Percentiles rank a stretch among this genome's conserved stretches.
These are phyloP conservation scores for Russula virescens DNA, from an alignment of 768 basidiomycete genomes.

Conservation along the genomic window DNA sequence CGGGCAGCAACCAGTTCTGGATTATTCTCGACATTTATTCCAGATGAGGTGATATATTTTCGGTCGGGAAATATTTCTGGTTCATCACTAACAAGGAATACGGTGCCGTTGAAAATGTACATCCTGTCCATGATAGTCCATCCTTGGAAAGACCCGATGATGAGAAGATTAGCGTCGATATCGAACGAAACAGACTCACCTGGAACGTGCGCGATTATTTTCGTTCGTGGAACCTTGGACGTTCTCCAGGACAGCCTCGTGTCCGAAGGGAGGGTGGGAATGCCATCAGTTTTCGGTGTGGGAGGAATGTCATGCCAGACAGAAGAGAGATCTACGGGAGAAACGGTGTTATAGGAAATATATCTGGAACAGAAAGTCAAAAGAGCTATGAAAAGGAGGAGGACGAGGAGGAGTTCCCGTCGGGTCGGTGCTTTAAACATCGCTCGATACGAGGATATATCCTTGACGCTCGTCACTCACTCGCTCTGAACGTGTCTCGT, in stretches of 20 bases:
- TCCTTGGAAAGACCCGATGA: conserved; percentile 42
- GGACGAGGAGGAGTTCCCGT: conserved; percentile 30
- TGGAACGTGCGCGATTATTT: conserved; percentile 68
- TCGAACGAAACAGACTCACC: conserved; percentile 37
- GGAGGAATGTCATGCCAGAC: not conserved
- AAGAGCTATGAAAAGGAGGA: conserved; percentile 28
- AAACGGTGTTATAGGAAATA: not conserved
- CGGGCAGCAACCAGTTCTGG: conserved; percentile 50
- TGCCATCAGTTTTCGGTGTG: not conserved
- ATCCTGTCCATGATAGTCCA: conserved; percentile 88
- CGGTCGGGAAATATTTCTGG: conserved; percentile 62
- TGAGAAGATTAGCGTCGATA: not conserved
- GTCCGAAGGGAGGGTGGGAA: conserved; percentile 16
- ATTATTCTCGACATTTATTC: conserved; percentile 51
- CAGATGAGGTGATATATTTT: conserved; percentile 66
- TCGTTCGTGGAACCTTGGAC: conserved; percentile 48
- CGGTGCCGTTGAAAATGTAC: conserved; percentile 74
- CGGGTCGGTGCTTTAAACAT: conserved; percentile 27
- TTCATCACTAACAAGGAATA: conserved; percentile 75
- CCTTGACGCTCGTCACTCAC: too few species aligned
- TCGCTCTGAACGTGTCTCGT: too few species aligned
- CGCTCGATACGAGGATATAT: not conserved
- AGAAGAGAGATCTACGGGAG: conserved; percentile 1
- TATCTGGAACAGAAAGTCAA: conserved; percentile 19
- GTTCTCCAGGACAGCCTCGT: conserved; percentile 27